These are phyloP conservation scores for Pterocarpus santalinus DNA, from an alignment of 306 rosid genomes.

Conservation along the genomic window DNA sequence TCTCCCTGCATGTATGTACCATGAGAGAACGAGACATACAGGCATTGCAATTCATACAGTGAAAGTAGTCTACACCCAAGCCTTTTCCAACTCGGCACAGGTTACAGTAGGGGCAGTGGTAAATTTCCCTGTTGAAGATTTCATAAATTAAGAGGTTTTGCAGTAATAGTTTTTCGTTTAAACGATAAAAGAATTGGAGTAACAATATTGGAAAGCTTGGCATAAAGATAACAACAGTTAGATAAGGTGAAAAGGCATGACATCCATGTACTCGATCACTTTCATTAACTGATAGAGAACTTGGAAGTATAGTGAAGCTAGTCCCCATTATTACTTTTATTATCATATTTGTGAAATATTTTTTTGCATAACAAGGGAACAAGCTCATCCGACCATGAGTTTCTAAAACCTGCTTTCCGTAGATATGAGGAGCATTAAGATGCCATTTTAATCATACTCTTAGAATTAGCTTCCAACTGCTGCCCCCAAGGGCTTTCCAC, in stretches of 20 bases:
- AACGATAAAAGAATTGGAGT: conserved; percentile 27
- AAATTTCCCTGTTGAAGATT: conserved; percentile 78
- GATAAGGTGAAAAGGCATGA: conserved; percentile 25
- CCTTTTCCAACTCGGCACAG: conserved; percentile 97
- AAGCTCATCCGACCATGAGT: conserved; percentile 17
- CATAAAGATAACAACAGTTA: conserved; percentile 22
- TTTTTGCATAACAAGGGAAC: conserved; percentile 14
- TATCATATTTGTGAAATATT: conserved; percentile 17
- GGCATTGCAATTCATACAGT: conserved; percentile 98
- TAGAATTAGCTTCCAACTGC: neutral
- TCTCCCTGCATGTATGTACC: conserved; percentile 84
- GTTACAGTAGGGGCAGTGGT: conserved; percentile 97
- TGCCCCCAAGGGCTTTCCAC: conserved; percentile 26
- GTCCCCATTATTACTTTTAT: conserved; percentile 12
- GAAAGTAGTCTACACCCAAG: conserved; percentile 90
- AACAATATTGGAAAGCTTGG: conserved; percentile 36
- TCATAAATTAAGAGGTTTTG: conserved; percentile 41
- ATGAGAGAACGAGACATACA: conserved; percentile 83
- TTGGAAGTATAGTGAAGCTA: conserved; percentile 24
- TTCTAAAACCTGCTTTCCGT: conserved; percentile 32
- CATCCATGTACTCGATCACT: conserved; percentile 28
- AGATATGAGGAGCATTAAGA: conserved; percentile 32
- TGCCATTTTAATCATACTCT: neutral
- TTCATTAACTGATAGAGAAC: conserved; percentile 23
- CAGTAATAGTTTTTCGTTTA: neutral